Base-by-base conservation (phyloP, 2,329 filamentous ascomycete species). In the Cercospora citrullina region DNA sequence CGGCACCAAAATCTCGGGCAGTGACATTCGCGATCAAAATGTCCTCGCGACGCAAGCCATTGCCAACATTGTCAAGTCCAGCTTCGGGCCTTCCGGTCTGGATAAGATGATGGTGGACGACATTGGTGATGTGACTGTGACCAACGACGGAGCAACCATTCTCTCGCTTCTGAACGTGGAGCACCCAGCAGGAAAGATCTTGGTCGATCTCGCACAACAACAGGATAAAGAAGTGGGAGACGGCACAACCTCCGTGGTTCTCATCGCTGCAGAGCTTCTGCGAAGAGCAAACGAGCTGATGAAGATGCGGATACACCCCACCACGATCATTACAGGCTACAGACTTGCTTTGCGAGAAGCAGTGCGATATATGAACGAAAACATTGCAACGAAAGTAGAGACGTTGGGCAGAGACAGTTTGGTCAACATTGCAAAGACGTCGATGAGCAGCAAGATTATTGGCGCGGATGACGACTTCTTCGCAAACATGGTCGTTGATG, bases 81-180 rank as follows among this genome's bases (percentile, higher is more conserved):
- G 95, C 16, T 99, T 99, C 79, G 95, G 95, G 65, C 95, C 95
- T 62, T 97, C 93, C 71, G 95, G 95, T 60, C 87, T 99, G 73
- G 95, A 99, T 81, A 99, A 99, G 88, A 99, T 99, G 95, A 98
- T 99, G 95, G 95, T 99, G 76, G 95, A 99, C 83, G 95, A 99
- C 80, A 98, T 99, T 80, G 95, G 95, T 78, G 95, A 99, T 84
- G 95, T 99, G 68, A 99, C 95, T 69, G 95, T 99, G 68, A 99
- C 95, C 73, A 99, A 99, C 82, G 95, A 99, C 81, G 95, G 95
- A 78, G 95, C 95, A 65, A 99, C 95, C 36, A 99, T 99, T 77
- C 88, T 99, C 74, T 93, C 89, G 80, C 86, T 99, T 78, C 88
- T 99, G 78, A 95, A 98, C 79, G 94, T 99, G 77, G 94, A 99